Evolutionary conservation across 768 basidiomycete species (phyloP).

Genomic region (Lyophyllum atratum): DNA sequence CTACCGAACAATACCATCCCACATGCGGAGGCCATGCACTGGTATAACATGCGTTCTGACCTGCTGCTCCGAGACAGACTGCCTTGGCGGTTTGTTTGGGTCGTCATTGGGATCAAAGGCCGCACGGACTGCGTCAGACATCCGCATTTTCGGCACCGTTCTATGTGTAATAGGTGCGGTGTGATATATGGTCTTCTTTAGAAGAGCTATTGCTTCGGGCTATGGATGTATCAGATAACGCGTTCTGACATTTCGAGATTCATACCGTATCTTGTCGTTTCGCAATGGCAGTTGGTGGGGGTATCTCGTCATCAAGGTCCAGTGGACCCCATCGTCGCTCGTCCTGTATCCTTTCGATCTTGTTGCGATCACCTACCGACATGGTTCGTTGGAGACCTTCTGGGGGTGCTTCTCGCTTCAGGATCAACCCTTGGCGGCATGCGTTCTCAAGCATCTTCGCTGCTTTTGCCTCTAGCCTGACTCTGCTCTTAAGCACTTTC

Average conservation of each 20-base stretch:
- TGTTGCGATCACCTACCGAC: background rate
- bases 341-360: slow-evolving; percentile 33
- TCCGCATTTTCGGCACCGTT: slow-evolving; percentile 49
- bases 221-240: slow-evolving; percentile 19
- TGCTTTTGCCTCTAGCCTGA: slow-evolving; percentile 47
- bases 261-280: slow-evolving; percentile 65
- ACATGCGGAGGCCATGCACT: slow-evolving; percentile 56
- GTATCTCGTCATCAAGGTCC: slow-evolving; percentile 65
- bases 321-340: slow-evolving; percentile 55
- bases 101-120: slow-evolving; percentile 53
- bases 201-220: slow-evolving; percentile 55
- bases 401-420: slow-evolving; percentile 6
- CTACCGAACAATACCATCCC: slow-evolving; percentile 54
- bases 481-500: slow-evolving; percentile 43
- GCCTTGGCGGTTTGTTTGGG: slow-evolving; percentile 46
- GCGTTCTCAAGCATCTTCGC: slow-evolving; percentile 45
- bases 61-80: slow-evolving; percentile 62
- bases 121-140: slow-evolving; percentile 45
- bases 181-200: slow-evolving; percentile 58
- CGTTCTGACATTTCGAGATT: background rate
- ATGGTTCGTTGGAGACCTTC: background rate
- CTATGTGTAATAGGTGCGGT: slow-evolving; percentile 55
- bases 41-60: slow-evolving; percentile 39
- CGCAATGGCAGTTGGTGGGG: slow-evolving; percentile 73
- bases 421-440: slow-evolving; percentile 44